Evolutionary conservation across 192 early-diverging fungal species (phyloP), one percentile per base, ranked within the genome.

Genomic region (Chytriomyces sp.): DNA sequence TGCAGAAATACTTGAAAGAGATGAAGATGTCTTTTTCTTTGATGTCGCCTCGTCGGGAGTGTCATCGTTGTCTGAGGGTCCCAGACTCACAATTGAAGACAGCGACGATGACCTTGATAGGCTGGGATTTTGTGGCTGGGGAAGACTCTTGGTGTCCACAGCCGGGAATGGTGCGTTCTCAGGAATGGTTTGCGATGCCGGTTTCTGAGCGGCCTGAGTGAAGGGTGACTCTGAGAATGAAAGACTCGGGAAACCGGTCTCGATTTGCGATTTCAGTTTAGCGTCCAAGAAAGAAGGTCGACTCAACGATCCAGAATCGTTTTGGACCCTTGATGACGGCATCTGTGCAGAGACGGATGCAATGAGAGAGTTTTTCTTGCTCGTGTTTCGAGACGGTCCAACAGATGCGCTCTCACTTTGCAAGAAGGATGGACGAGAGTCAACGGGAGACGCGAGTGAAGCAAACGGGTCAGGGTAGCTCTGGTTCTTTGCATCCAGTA

Each of bases 41-140:
- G 35, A 35, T 35, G 35, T 35, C 35, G 35, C 3, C 53, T 57
- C 53, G 20, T 57, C 16, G 20, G 20, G 13, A 13, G 13, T 20
- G 53, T 57, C 20, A 13, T 72, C 69, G 26, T 73, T 45, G 11
- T 73, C 72, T 8, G 60, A 63, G 10, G 53, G 72, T 35, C 72
- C 43, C 10, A 73, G 44, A 44, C 72, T 73, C 44, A 73, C 72
- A 7, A 73, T 13, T 5, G 72, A 73, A 43, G 72, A 73, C 9
- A 73, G 45, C 18, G 72, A 73, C 60, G 72, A 73, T 7, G 72
- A 73, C 45, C 63, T 73, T 16, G 69, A 71, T 35, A 71, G 53
- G 20, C 53, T 57, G 35, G 35, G 35, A 35, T 35, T 35, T 1
- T 35, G 35, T 35, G 35, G 35, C 35, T 35, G 35, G 35, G 35